Evolutionary conservation across 1,284 basidiomycete genomes (phyloP).

Genomic region (Tilletia horrida): DNA sequence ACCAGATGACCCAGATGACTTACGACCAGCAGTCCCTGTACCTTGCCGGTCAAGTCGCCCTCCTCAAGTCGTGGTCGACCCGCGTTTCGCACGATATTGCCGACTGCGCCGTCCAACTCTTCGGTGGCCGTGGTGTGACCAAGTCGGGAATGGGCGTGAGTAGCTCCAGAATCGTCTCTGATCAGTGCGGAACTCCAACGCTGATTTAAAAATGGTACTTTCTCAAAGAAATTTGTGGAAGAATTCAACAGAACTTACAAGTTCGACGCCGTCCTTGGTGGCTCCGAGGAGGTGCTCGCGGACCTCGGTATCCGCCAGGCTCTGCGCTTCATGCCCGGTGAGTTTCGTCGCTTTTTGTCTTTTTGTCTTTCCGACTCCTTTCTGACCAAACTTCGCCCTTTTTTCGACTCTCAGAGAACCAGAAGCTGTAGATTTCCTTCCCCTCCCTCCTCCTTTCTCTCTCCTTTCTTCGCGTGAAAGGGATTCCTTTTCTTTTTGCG

Average conservation of each 20-base stretch:
- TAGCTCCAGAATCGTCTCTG: neutral
- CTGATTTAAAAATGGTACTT: too few species aligned
- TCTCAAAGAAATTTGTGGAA: slow-evolving; percentile 59
- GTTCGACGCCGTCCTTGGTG: slow-evolving; percentile 56
- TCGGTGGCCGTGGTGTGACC: slow-evolving; percentile 67
- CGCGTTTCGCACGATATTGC: slow-evolving; percentile 60
- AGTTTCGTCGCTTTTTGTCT: too few species aligned
- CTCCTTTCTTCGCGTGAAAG: too few species aligned
- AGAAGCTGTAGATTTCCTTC: too few species aligned
- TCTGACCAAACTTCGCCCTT: too few species aligned
- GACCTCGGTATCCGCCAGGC: slow-evolving; percentile 61
- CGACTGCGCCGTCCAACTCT: slow-evolving; percentile 73
- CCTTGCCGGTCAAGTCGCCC: slow-evolving; percentile 66
- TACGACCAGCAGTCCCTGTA: slow-evolving; percentile 68
- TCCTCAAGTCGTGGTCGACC: slow-evolving; percentile 64
- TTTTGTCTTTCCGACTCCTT: too few species aligned
- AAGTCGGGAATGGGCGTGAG: slow-evolving; percentile 62
- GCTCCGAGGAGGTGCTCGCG: slow-evolving; percentile 58
- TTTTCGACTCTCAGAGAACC: too few species aligned
- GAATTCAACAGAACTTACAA: slow-evolving; percentile 67
- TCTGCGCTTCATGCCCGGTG: slow-evolving; percentile 45
- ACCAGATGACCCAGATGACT: slow-evolving; percentile 79
- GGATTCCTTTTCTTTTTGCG: too few species aligned
- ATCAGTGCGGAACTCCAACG: too few species aligned
- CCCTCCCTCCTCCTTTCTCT: too few species aligned